Base-by-base conservation (phyloP, 495 filamentous ascomycete genomes). In the Aspergillus steynii region DNA sequence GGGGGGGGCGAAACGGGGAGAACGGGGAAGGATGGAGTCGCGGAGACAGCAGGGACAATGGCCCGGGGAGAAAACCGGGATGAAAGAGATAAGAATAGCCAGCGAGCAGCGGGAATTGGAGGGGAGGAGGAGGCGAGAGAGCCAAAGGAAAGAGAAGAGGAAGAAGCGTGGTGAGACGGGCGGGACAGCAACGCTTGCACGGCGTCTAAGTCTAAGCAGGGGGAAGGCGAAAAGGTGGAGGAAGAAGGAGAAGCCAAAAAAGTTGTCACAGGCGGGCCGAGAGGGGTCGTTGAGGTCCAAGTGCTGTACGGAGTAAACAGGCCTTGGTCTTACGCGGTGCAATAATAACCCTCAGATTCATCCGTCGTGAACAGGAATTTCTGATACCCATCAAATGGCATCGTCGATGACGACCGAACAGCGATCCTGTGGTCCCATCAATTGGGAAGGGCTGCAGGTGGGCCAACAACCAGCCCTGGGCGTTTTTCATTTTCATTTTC, bases 241-340 rank as follows among this genome's bases (percentile, higher is more conserved):
- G 37, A 42, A 10, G 37, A 42, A 3, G 3, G 37, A 10, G 1
- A 42, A 10, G 12, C 9, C 9, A 42, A 42, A 42, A 42, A 42
- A 42, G 53, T 62, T 45, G 56, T 67, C 53, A 59, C 56, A 64
- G 54, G 61, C 65, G 65, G 61, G 61, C 59, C 65, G 65, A 61
- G 65, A 64, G 65, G 65, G 61, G 61, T 63, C 60, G 51, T 57
- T 57, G 64, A 66, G 32, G 64, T 60, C 59, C 57, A 59, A 64
- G 56, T 64, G 61, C 48, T 34, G 62, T 55, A 37, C 54, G 55
- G 26, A 53, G 55, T 45, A 29, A 60, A 42, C 48, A 53, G 15
- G 29, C 27, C 53, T 25, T 42, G n/a, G 31, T 20, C 20, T 20
- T 20, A 20, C 20, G 20, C 20, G 20, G 20, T 20, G 20, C 20